phyloP scores from a whole-genome alignment of 768 basidiomycete genomes.

The Xerocomus potaroensis region DNA sequence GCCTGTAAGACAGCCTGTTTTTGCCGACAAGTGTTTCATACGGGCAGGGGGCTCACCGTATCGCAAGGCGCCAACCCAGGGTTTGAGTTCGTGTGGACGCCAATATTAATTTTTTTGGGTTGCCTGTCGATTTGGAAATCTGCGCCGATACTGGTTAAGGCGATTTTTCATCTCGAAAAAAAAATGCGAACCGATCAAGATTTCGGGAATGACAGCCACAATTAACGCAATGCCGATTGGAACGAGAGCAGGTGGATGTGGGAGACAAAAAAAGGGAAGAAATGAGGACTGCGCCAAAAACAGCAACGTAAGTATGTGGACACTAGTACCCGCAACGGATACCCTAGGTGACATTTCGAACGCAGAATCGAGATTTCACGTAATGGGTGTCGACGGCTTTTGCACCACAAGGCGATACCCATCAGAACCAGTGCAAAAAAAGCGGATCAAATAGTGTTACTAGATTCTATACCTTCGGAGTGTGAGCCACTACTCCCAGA shows the following conservation, averaged over 20 bases:
- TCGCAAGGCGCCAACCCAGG: not conserved
- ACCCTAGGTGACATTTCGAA: not conserved
- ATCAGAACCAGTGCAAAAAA: not conserved
- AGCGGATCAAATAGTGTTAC: slow-evolving; percentile 1
- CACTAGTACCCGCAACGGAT: not conserved
- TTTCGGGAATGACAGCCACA: not conserved
- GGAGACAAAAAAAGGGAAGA: not conserved
- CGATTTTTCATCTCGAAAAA: slow-evolving; percentile 12
- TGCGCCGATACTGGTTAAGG: slow-evolving; percentile 7
- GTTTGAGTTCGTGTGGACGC: slow-evolving; percentile 2
- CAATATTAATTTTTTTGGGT: not conserved
- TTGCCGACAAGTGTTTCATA: not conserved
- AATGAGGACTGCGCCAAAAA: not conserved
- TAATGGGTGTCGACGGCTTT: slow-evolving; percentile 8
- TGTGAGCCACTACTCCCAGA: not conserved
- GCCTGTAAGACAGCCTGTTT: not conserved
- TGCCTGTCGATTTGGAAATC: not conserved
- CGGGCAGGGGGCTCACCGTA: not conserved
- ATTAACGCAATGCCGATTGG: not conserved
- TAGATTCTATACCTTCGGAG: not conserved
- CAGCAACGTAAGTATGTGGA: slow-evolving; percentile 4
- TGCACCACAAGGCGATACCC: slow-evolving; percentile 7
- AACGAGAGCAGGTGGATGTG: not conserved
- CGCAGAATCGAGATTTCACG: slow-evolving; percentile 11
- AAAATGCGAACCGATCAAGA: slow-evolving; percentile 10